These are phyloP conservation scores for Pseudogymnoascus sp. DNA, from an alignment of 2,329 filamentous ascomycete genomes.

Conservation along the genomic window DNA sequence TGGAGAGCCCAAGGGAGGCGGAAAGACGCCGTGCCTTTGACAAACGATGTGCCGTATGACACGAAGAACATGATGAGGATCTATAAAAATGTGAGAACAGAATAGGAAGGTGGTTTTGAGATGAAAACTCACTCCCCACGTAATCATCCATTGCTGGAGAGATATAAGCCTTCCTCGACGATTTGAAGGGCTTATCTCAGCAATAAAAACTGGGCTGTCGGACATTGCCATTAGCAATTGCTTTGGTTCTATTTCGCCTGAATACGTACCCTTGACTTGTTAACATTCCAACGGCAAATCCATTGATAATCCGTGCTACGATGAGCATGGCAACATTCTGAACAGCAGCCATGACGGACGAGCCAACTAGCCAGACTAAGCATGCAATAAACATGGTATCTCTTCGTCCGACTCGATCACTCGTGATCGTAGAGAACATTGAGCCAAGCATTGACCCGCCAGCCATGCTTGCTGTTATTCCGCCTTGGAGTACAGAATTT, in stretches of 20 bases:
- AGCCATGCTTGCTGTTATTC: constrained; percentile 42
- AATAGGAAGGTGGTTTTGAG: not conserved
- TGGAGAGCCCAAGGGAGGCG: constrained; percentile 44
- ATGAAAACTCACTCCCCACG: constrained; percentile 43
- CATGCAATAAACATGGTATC: constrained; percentile 39
- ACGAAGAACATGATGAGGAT: constrained; percentile 44
- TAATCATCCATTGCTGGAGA: constrained; percentile 66
- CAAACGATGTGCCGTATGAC: constrained; percentile 40
- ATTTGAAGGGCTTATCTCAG: constrained; percentile 45
- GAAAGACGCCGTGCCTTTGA: constrained; percentile 41
- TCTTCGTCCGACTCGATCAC: constrained; percentile 40
- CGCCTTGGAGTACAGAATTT: constrained; percentile 29
- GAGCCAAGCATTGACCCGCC: constrained; percentile 43
- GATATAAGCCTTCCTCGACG: constrained; percentile 61
- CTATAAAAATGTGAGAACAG: not conserved
- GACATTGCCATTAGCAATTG: not conserved
- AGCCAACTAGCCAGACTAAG: constrained; percentile 39
- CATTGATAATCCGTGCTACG: constrained; percentile 64
- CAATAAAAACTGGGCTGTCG: constrained; percentile 56
- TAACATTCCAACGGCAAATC: constrained; percentile 63
- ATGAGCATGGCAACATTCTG: constrained; percentile 59
- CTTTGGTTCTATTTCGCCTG: not conserved
- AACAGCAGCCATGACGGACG: constrained; percentile 43
- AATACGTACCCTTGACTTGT: constrained; percentile 52
- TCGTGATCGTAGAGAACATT: constrained; percentile 37